phyloP scores from a whole-genome alignment of 129 eudicot genomes.

The Apium graveolens region DNA sequence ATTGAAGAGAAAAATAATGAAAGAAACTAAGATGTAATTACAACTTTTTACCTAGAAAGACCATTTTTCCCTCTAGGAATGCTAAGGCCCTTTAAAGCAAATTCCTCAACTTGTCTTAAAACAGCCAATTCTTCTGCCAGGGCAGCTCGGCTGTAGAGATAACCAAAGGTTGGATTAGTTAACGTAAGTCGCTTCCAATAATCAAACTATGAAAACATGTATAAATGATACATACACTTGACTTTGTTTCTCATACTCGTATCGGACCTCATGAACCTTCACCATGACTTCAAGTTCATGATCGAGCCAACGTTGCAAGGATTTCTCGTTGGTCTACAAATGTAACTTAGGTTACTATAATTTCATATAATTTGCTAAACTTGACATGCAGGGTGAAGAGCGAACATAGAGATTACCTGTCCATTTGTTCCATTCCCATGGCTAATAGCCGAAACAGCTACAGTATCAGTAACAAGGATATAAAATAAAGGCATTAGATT shows the following conservation, averaged over 20 bases:
- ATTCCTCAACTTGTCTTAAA: constrained; percentile 89
- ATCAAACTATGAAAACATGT: neutral
- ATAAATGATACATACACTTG: constrained; percentile 68
- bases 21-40: neutral
- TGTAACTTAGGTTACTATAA: constrained; percentile 10
- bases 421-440: constrained; percentile 70
- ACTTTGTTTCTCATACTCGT: constrained; percentile 96
- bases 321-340: constrained; percentile 76
- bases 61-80: constrained; percentile 94
- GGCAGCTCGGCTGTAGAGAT: constrained; percentile 75
- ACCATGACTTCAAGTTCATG: constrained; percentile 99
- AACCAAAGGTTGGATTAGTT: constrained; percentile 9
- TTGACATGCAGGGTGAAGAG: constrained; percentile 16
- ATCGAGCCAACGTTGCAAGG: constrained; percentile 97
- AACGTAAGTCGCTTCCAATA: neutral
- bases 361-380: constrained; percentile 2
- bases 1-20: neutral
- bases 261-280: constrained; percentile 95
- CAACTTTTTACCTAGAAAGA: constrained; percentile 47
- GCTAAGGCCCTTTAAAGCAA: constrained; percentile 78
- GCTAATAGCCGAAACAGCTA: constrained; percentile 43
- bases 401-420: constrained; percentile 45
- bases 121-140: constrained; percentile 93
- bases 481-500: neutral
- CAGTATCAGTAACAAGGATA: constrained; percentile 14